Evolutionary conservation across 2,329 filamentous ascomycete genomes (phyloP).

Genomic region (Aspergillus niger): DNA sequence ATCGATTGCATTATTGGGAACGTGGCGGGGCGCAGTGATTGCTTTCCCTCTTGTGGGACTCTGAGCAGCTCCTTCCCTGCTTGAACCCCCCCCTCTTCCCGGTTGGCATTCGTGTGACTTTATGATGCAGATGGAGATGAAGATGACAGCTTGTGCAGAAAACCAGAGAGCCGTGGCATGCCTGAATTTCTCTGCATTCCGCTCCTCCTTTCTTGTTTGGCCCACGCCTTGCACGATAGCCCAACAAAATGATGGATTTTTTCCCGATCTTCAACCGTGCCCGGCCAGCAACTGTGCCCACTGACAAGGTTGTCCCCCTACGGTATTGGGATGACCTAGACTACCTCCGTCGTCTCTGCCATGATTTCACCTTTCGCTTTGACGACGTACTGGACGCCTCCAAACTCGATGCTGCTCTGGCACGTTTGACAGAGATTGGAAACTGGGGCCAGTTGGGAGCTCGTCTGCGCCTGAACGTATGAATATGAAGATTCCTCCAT

Average conservation of each 20-base stretch:
- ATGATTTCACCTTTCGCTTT: constrained; percentile 42
- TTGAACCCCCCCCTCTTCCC: too few species aligned
- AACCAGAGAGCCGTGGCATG: too few species aligned
- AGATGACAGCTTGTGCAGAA: too few species aligned
- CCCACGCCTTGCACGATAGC: too few species aligned
- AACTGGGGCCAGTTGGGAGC: constrained; percentile 54
- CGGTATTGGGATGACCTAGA: constrained; percentile 18
- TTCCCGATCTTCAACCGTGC: not conserved
- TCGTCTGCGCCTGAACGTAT: constrained; percentile 46
- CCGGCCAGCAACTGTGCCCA: constrained; percentile 12
- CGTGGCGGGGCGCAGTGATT: too few species aligned
- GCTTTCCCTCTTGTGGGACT: too few species aligned
- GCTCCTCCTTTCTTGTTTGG: too few species aligned
- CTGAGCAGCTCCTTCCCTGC: too few species aligned
- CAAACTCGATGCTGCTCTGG: constrained; percentile 41
- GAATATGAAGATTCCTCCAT: not conserved
- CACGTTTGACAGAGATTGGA: constrained; percentile 43
- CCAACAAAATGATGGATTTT: not conserved
- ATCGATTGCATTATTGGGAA: too few species aligned
- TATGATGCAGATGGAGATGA: too few species aligned
- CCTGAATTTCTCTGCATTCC: too few species aligned
- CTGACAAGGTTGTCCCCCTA: constrained; percentile 17
- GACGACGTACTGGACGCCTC: constrained; percentile 51
- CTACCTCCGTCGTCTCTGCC: constrained; percentile 8
- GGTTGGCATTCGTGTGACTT: too few species aligned